Evolutionary conservation across 768 basidiomycete species (phyloP).

Genomic region (Phylloporus sp.): DNA sequence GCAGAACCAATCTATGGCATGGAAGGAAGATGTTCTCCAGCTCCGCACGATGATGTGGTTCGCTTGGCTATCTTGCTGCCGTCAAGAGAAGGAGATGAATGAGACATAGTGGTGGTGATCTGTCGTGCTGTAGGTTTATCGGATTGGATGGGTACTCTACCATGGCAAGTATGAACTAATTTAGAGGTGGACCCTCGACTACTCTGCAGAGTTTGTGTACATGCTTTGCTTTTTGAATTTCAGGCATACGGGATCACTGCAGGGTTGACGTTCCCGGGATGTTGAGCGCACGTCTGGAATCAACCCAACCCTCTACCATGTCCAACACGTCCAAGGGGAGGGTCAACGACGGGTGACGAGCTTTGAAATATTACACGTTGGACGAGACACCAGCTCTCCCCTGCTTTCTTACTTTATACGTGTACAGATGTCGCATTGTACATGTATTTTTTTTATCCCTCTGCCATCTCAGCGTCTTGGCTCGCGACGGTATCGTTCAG

Average conservation of each 20-base stretch:
- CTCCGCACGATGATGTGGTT: slow-evolving; percentile 93
- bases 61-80: slow-evolving; percentile 73
- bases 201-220: slow-evolving; percentile 21
- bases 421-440: not conserved
- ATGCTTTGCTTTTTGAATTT: slow-evolving; percentile 19
- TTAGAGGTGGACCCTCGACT: slow-evolving; percentile 22
- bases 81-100: slow-evolving; percentile 43
- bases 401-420: not conserved
- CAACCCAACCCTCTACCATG: too few species aligned
- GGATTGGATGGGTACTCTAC: slow-evolving; percentile 24
- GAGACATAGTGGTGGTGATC: slow-evolving; percentile 20
- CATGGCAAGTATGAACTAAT: slow-evolving; percentile 25
- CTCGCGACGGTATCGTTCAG: slow-evolving; percentile 40
- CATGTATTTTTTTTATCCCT: slow-evolving; percentile 22
- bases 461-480: slow-evolving; percentile 55
- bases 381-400: slow-evolving; percentile 22
- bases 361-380: slow-evolving; percentile 34
- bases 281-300: too few species aligned
- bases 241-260: too few species aligned
- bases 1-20: slow-evolving; percentile 82
- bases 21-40: slow-evolving; percentile 95
- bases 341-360: slow-evolving; percentile 31
- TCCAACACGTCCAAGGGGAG: too few species aligned
- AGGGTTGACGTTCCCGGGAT: too few species aligned
- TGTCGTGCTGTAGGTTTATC: slow-evolving; percentile 20